Base-by-base conservation (phyloP, 805 yeast genomes). In the Scheffersomyces amazonensis region DNA sequence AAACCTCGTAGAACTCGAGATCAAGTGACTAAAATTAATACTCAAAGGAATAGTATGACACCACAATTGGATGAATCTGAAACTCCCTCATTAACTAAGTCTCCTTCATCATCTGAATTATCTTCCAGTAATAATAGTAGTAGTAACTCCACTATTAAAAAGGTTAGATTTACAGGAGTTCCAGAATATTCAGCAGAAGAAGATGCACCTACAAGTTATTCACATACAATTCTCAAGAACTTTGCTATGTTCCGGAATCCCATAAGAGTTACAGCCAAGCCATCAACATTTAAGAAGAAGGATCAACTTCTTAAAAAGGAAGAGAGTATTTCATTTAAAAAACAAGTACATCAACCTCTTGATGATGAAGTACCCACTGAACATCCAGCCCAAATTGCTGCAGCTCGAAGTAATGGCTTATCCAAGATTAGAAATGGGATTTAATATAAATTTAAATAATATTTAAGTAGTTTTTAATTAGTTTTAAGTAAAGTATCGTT, bases 121-220 rank as follows among this genome's bases (percentile, higher is more conserved):
- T 34, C 41, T 20, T 21, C 24, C 21, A 22, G 35, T 15, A 16
- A 25, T 6, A 35, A 22, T 20, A 31, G 37, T 15, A 36, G 40
- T 21, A 16, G 25, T 24, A 47, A 46, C 39, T 32, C 35, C 13
- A 9, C 33, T 6, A 36, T 55, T 2, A 76, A 74, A 44, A 73
- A 62, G 44, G 81, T 77, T 9, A 52, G 82, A 22, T 77, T 77
- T 43, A 58, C 59, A 4, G 81, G 81, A 0, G 81, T 77, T 4
- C 66, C 75, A 1, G 73, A 66, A 35, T 77, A 74, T 39, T 50
- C 69, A 2, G 76, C 69, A 23, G 76, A 69, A 5, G 83, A 77
- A 50, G 83, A 77, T 54, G 77, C 76, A 0, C 81, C 81, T 1
- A 62, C 78, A 8, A 56, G 53, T 31, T 66, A 64, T 36, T 52